phyloP scores from a whole-genome alignment of 768 basidiomycete genomes.

The Lentinula boryana region DNA sequence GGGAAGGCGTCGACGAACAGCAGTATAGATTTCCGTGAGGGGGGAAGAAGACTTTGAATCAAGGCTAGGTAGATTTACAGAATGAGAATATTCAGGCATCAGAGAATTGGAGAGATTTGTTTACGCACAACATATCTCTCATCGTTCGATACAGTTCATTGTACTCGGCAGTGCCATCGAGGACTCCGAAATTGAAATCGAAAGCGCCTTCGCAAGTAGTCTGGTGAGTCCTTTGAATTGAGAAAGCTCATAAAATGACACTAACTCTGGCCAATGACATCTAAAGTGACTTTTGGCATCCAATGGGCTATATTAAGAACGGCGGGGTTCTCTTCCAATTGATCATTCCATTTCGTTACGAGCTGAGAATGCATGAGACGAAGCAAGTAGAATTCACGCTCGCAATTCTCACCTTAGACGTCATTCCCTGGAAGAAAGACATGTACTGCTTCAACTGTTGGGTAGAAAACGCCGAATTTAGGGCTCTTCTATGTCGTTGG shows the following conservation, averaged over 20 bases:
- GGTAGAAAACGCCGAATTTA: conserved; percentile 24
- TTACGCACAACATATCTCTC: conserved; percentile 1
- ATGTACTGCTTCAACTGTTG: conserved; percentile 19
- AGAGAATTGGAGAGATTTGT: neutral
- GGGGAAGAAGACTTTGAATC: neutral
- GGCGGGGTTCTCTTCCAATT: neutral
- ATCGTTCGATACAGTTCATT: neutral
- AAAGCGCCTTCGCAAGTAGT: conserved; percentile 20
- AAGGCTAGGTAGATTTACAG: neutral
- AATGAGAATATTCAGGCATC: neutral
- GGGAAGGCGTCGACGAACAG: neutral
- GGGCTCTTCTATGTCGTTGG: conserved; percentile 25
- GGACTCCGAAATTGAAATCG: conserved; percentile 18
- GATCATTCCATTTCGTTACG: conserved; percentile 9
- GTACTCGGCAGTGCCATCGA: neutral
- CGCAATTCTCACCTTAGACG: conserved; percentile 12
- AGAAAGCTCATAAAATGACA: neutral
- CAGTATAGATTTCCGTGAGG: neutral
- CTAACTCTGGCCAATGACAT: conserved; percentile 28
- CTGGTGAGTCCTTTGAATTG: neutral
- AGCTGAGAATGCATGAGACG: conserved; percentile 20
- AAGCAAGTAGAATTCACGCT: neutral
- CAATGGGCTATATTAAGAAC: conserved; percentile 19
- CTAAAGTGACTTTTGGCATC: conserved; percentile 26
- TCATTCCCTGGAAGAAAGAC: conserved; percentile 18